Conservation (phyloP, 2,329 filamentous ascomycete genomes). For the Alternaria burnsii region DNA sequence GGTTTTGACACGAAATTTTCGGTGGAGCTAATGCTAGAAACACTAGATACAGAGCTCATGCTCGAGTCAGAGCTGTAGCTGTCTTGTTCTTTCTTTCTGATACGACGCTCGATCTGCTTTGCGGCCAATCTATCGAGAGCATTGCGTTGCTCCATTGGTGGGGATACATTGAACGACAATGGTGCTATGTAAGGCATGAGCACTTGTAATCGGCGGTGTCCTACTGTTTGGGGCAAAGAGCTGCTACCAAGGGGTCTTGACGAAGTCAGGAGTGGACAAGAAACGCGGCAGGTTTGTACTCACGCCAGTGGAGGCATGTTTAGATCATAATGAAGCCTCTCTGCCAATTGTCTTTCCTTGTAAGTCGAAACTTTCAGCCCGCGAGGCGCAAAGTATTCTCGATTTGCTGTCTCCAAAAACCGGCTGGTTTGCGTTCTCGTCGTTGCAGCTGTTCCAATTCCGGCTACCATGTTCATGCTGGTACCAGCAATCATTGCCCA, state of each 20-base stretch:
- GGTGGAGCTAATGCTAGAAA: neutral
- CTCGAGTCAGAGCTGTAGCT: neutral
- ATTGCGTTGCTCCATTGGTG: neutral
- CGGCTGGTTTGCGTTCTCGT: neutral
- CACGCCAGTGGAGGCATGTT: too few species aligned
- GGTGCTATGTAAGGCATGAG: neutral
- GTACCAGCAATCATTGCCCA: neutral
- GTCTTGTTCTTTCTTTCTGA: neutral
- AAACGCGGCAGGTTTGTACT: too few species aligned
- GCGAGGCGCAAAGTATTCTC: conserved; percentile 1
- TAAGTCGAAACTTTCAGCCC: neutral
- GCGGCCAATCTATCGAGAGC: neutral
- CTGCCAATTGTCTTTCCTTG: neutral
- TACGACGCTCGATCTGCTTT: neutral
- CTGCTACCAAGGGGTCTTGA: too few species aligned
- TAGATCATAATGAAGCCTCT: neutral
- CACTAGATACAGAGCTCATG: neutral
- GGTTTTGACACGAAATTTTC: neutral
- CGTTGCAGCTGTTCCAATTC: neutral
- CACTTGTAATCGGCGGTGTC: neutral
- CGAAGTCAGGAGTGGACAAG: too few species aligned
- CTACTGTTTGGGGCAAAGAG: neutral
- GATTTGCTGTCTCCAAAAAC: neutral
- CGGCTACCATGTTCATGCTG: neutral
- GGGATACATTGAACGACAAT: neutral